Percentiles rank a stretch among this genome's conserved stretches.
phyloP scores from a whole-genome alignment of 768 basidiomycete genomes.

The Sporobolomyces roseus region DNA sequence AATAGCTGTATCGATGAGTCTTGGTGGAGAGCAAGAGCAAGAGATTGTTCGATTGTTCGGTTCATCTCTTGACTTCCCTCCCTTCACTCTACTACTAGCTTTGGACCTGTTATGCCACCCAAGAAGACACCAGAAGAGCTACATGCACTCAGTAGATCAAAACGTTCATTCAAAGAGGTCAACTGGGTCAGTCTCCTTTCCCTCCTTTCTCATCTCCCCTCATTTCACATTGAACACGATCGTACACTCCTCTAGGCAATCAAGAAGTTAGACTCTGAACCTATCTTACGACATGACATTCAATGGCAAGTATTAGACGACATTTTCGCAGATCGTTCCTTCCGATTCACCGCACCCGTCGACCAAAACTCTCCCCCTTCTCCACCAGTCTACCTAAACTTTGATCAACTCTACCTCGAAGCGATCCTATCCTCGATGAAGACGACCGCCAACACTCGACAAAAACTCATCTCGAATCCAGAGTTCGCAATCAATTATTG shows the following conservation, averaged over 20 bases:
- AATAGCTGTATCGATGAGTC: neutral
- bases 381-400: conserved; percentile 59
- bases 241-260: conserved; percentile 17
- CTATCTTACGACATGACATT: conserved; percentile 64
- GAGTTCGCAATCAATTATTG: conserved; percentile 65
- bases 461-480: conserved; percentile 65
- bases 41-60: neutral
- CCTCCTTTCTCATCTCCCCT: neutral
- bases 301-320: conserved; percentile 75
- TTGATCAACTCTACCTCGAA: conserved; percentile 77
- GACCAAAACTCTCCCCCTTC: conserved; percentile 23
- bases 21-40: neutral
- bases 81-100: neutral
- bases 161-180: conserved; percentile 32
- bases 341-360: conserved; percentile 60
- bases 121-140: conserved; percentile 35
- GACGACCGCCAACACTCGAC: conserved; percentile 66
- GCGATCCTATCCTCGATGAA: conserved; percentile 69
- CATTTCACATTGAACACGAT: neutral
- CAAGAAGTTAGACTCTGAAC: conserved; percentile 53
- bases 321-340: conserved; percentile 68
- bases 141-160: conserved; percentile 24
- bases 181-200: conserved; percentile 24
- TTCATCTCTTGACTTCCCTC: neutral
- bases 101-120: conserved; percentile 19